These are phyloP conservation scores for Cordyceps fumosorosea DNA, from an alignment of 2,329 filamentous ascomycete genomes.

Conservation along the genomic window DNA sequence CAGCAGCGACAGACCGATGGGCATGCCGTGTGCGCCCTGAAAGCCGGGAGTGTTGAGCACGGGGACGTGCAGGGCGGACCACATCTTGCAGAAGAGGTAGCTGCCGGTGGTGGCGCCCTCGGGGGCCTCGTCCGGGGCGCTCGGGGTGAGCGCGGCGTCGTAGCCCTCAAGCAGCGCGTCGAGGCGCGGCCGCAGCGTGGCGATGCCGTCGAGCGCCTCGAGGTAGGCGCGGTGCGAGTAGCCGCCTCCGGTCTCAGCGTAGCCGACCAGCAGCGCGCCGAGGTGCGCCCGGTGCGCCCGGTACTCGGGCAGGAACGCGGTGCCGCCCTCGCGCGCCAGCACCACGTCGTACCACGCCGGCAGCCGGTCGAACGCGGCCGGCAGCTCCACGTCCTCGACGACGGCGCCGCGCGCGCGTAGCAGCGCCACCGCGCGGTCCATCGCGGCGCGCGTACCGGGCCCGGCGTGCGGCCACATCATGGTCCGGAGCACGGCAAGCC, in stretches of 20 bases:
- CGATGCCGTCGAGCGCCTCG: slow-evolving; percentile 46
- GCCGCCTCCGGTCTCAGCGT: slow-evolving; percentile 42
- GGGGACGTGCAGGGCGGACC: slow-evolving; percentile 55
- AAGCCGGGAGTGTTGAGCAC: slow-evolving; percentile 61
- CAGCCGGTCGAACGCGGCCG: slow-evolving; percentile 39
- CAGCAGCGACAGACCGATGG: slow-evolving; percentile 51
- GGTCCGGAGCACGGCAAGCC: slow-evolving; percentile 49
- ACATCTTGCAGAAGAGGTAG: slow-evolving; percentile 43
- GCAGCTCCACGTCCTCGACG: slow-evolving; percentile 50
- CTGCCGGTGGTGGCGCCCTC: slow-evolving; percentile 43
- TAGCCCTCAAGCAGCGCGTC: slow-evolving; percentile 47
- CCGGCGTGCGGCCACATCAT: slow-evolving; percentile 43
- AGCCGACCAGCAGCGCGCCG: slow-evolving; percentile 34
- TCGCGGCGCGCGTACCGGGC: slow-evolving; percentile 35
- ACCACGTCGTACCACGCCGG: slow-evolving; percentile 47
- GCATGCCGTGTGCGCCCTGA: slow-evolving; percentile 44
- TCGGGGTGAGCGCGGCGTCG: slow-evolving; percentile 50
- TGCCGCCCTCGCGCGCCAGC: slow-evolving; percentile 44
- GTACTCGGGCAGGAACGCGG: slow-evolving; percentile 49
- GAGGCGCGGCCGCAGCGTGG: slow-evolving; percentile 45
- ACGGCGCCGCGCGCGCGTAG: slow-evolving; percentile 41
- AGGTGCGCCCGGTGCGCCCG: slow-evolving; percentile 40
- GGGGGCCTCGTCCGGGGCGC: slow-evolving; percentile 53
- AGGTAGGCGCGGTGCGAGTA: slow-evolving; percentile 42
- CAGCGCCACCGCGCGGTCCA: slow-evolving; percentile 33